Base-by-base conservation (phyloP, 257 asterid species). In the Prunella vulgaris region DNA sequence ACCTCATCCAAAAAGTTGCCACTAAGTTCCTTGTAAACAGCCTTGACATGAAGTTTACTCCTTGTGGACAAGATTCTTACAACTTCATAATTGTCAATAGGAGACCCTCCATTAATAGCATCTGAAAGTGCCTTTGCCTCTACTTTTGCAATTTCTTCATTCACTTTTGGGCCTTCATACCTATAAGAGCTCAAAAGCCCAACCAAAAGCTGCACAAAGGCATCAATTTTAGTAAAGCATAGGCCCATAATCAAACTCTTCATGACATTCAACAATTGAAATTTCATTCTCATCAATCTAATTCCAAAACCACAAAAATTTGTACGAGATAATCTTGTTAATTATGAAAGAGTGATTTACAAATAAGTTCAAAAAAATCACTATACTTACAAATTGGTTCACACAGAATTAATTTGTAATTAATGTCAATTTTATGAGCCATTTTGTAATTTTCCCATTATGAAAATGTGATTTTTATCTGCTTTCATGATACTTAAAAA, bases 101-200 rank as follows among this genome's bases (percentile, higher is more conserved):
- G 44, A 2, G 59, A 77, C n/a, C 64, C 82, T 8, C 57, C 77
- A 69, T 70, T 82, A 10, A 85, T 15, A 17, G 85, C 87, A 66
- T 74, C 76, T 0, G 66, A 70, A 18, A 93, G 63, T 15, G 77
- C 21, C 46, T 88, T 82, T 2, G 97, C 93, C 77, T 93, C 98
- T 9, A 83, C 65, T 75, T 93, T 88, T 7, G 97, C 96, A 10
- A 74, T 21, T 51, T 83, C 92, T 0, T 85, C 84, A 7, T 75
- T 75, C 59, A 86, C 78, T 52, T 72, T 81, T 65, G 86, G 82
- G 24, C 98, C 98, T 74, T 93, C 96, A 9, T 93, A 90, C 2
- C 97, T 87, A 38, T 90, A 90, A n/a, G 92, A 69, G 35, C 92
- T 90, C 84, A 90, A 80, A 2, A 93, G 66, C 15, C 81, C 95